phyloP scores from a whole-genome alignment of 495 filamentous ascomycete species.

The Hyaloscypha bicolor region DNA sequence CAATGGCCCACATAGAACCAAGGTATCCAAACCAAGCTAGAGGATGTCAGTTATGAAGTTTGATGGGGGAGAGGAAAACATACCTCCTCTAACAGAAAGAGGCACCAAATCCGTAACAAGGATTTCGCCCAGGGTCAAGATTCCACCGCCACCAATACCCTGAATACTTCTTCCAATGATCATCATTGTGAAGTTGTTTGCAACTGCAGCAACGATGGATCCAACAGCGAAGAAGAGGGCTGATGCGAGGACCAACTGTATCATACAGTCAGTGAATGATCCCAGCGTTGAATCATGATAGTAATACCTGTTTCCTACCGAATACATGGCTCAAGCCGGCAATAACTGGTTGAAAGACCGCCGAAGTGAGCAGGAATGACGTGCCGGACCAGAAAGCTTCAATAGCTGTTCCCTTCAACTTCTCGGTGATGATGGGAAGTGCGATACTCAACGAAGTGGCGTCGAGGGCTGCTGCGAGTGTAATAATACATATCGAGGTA shows the following conservation, averaged over 20 bases:
- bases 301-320: slow-evolving; percentile 40
- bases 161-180: slow-evolving; percentile 68
- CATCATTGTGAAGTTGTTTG: slow-evolving; percentile 60
- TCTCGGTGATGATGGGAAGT: slow-evolving; percentile 58
- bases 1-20: slow-evolving; percentile 63
- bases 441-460: slow-evolving; percentile 76
- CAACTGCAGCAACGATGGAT: slow-evolving; percentile 59
- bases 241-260: slow-evolving; percentile 46
- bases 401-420: slow-evolving; percentile 55
- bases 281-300: background rate
- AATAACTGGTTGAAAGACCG: slow-evolving; percentile 55
- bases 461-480: slow-evolving; percentile 71
- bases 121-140: slow-evolving; percentile 64
- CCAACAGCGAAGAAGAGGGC: slow-evolving; percentile 58
- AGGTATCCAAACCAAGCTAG: slow-evolving; percentile 37
- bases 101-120: slow-evolving; percentile 67
- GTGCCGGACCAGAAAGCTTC: slow-evolving; percentile 63
- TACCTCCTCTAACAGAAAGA: slow-evolving; percentile 46
- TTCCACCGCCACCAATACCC: slow-evolving; percentile 73
- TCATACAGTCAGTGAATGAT: slow-evolving; percentile 4
- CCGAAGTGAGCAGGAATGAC: slow-evolving; percentile 53
- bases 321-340: slow-evolving; percentile 57
- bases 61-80: slow-evolving; percentile 42
- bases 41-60: slow-evolving; percentile 29
- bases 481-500: slow-evolving; percentile 59